These are phyloP conservation scores for Henckelia pumila DNA, from an alignment of 257 asterid genomes.

Conservation along the genomic window DNA sequence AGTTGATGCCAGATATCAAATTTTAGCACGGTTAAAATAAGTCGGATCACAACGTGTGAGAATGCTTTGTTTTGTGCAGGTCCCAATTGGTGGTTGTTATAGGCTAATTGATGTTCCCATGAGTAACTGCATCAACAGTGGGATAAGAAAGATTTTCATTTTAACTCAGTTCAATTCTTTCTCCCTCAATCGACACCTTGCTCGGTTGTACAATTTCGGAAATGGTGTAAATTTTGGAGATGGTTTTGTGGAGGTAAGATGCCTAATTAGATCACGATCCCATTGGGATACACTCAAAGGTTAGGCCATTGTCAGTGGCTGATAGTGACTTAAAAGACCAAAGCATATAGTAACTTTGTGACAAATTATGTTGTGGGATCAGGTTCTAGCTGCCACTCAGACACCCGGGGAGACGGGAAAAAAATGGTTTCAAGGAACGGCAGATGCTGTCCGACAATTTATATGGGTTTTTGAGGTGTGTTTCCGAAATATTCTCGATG, in stretches of 20 bases:
- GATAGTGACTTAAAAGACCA: background rate
- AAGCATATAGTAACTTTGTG: too few relatives aligned
- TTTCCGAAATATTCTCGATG: background rate
- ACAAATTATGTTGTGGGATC: background rate
- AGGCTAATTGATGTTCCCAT: conserved; percentile 92
- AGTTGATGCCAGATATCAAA: too few relatives aligned
- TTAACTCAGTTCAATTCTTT: conserved; percentile 91
- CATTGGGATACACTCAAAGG: background rate
- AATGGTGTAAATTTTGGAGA: conserved; percentile 81
- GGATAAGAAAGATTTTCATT: conserved; percentile 82
- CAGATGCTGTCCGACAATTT: conserved; percentile 97
- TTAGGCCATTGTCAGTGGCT: background rate
- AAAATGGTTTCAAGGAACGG: conserved; percentile 98
- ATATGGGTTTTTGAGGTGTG: conserved; percentile 92
- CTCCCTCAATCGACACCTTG: conserved; percentile 92
- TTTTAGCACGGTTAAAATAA: background rate
- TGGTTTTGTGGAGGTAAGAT: conserved; percentile 94
- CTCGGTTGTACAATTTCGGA: conserved; percentile 73
- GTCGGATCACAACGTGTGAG: background rate
- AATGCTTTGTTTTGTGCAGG: conserved; percentile 41
- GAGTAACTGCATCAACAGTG: conserved; percentile 98
- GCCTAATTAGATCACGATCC: background rate
- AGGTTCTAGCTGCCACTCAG: conserved; percentile 99
- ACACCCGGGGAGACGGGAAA: conserved; percentile 91
- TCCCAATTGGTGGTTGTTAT: conserved; percentile 92